Conservation (phyloP, 2,329 filamentous ascomycete species). For the Diplodia seriata region DNA sequence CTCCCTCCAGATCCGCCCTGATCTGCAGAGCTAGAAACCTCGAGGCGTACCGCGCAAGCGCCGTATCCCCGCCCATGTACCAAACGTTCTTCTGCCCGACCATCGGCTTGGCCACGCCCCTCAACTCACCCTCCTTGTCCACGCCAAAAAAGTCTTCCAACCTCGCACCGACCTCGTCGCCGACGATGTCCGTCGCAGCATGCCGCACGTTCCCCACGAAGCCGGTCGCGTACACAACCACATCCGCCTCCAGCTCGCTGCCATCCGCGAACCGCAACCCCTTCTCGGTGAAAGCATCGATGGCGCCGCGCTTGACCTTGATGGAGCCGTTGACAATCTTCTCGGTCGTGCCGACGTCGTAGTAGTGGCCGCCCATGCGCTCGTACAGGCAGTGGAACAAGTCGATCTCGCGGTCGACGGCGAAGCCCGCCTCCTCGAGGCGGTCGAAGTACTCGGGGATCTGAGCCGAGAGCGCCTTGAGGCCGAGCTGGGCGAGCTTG, state of each 20-base stretch:
- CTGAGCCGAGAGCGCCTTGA: slow-evolving; percentile 40
- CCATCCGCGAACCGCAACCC: slow-evolving; percentile 56
- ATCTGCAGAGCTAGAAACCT: slow-evolving; percentile 57
- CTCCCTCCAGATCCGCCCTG: slow-evolving; percentile 48
- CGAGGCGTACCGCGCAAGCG: slow-evolving; percentile 56
- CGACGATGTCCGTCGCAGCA: slow-evolving; percentile 50
- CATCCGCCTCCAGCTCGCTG: slow-evolving; percentile 51
- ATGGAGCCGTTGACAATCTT: slow-evolving; percentile 56
- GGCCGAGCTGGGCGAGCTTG: slow-evolving; percentile 38
- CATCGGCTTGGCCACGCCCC: slow-evolving; percentile 49
- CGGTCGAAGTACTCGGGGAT: slow-evolving; percentile 51
- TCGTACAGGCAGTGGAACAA: slow-evolving; percentile 47
- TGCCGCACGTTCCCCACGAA: slow-evolving; percentile 54
- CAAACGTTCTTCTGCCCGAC: slow-evolving; percentile 48
- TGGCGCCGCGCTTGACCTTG: slow-evolving; percentile 51
- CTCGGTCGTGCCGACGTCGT: slow-evolving; percentile 54
- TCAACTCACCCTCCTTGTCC: slow-evolving; percentile 56
- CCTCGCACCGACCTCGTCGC: slow-evolving; percentile 49
- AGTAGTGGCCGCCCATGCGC: slow-evolving; percentile 56
- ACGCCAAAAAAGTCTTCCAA: slow-evolving; percentile 56
- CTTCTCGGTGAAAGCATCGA: slow-evolving; percentile 47
- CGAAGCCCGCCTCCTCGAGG: slow-evolving; percentile 53
- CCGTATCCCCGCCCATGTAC: slow-evolving; percentile 55
- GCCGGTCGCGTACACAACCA: slow-evolving; percentile 57
- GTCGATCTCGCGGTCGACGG: slow-evolving; percentile 49